These are phyloP conservation scores for Parietaria judaica DNA, from an alignment of 306 rosid species.

Conservation along the genomic window DNA sequence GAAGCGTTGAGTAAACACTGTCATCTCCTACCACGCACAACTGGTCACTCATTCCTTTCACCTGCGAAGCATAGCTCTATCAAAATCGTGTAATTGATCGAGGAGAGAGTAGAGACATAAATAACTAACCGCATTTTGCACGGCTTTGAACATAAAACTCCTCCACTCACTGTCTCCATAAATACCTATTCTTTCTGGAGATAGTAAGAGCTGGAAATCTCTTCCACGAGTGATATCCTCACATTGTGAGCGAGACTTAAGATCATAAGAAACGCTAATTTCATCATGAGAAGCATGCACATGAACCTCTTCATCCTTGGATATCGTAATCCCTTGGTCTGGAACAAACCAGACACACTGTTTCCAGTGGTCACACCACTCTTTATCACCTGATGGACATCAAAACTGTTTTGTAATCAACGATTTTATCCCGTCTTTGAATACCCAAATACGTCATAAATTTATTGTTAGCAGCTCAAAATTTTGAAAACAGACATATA, in stretches of 20 bases:
- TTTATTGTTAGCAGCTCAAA: not conserved
- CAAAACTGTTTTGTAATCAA: slow-evolving; percentile 16
- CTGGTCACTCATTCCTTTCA: slow-evolving; percentile 52
- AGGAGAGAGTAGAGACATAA: not conserved
- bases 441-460: not conserved
- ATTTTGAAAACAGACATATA: not conserved
- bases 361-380: slow-evolving; percentile 98
- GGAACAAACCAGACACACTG: slow-evolving; percentile 98
- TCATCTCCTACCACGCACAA: slow-evolving; percentile 80
- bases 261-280: slow-evolving; percentile 51
- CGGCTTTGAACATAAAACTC: slow-evolving; percentile 44
- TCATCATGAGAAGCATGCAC: slow-evolving; percentile 57
- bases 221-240: slow-evolving; percentile 32
- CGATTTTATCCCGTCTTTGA: not conserved
- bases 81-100: slow-evolving; percentile 6
- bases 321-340: slow-evolving; percentile 48
- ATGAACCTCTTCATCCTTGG: slow-evolving; percentile 26
- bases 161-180: slow-evolving; percentile 81
- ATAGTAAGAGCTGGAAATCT: slow-evolving; percentile 44
- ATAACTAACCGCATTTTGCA: slow-evolving; percentile 36
- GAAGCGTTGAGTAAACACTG: slow-evolving; percentile 64
- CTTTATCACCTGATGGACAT: slow-evolving; percentile 45
- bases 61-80: slow-evolving; percentile 27
- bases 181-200: slow-evolving; percentile 73
- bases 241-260: slow-evolving; percentile 29